These are phyloP conservation scores for Fusarium continuum DNA, from an alignment of 2,329 filamentous ascomycete genomes.

Conservation along the genomic window DNA sequence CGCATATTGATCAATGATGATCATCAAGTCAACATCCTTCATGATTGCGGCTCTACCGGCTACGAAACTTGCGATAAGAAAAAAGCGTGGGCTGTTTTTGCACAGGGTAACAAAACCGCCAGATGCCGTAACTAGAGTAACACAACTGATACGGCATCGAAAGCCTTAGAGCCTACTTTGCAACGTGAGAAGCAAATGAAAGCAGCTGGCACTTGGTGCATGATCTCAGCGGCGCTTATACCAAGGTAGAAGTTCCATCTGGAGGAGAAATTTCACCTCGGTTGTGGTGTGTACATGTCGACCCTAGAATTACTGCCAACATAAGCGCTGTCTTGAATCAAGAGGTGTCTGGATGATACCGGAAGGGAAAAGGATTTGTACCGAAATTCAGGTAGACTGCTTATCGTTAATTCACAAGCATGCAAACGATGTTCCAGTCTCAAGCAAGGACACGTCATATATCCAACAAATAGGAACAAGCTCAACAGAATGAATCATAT, in stretches of 20 bases:
- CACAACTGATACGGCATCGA: not conserved
- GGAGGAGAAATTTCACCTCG: too few relatives aligned
- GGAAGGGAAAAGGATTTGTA: too few relatives aligned
- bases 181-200: too few relatives aligned
- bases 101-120: not conserved
- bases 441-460: too few relatives aligned
- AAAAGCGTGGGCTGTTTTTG: not conserved
- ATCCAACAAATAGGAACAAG: not conserved
- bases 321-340: too few relatives aligned
- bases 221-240: conserved; percentile 8
- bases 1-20: not conserved
- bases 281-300: too few relatives aligned
- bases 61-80: not conserved
- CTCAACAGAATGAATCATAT: not conserved
- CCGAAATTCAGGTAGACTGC: too few relatives aligned
- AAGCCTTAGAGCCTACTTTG: not conserved
- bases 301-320: not conserved
- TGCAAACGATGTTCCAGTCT: too few relatives aligned
- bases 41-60: not conserved
- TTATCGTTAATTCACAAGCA: too few relatives aligned
- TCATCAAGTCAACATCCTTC: not conserved
- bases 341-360: too few relatives aligned
- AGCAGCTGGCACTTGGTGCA: not conserved
- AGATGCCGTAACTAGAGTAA: not conserved
- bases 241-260: not conserved